Percentiles rank a stretch among this genome's conserved stretches.
Conservation (phyloP, 495 filamentous ascomycete genomes). For the Ramalina intermedia region DNA sequence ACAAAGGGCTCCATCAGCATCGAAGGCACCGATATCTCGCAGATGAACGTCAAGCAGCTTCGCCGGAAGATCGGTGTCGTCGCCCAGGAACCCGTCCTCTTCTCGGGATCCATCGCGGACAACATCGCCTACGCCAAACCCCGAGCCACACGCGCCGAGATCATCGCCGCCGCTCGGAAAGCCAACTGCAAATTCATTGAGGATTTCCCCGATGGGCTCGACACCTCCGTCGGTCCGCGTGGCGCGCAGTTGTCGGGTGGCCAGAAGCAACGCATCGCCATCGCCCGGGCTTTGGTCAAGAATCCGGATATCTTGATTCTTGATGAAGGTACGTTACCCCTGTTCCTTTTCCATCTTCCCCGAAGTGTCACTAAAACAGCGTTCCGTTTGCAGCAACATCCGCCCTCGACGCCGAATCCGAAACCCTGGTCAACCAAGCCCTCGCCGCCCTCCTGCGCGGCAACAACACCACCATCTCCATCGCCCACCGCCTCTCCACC, state of each 20-base stretch:
- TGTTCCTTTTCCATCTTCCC: neutral
- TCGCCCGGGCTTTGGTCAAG: constrained; percentile 87
- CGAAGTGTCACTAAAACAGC: neutral
- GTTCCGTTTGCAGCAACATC: constrained; percentile 44
- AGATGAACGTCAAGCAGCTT: constrained; percentile 90
- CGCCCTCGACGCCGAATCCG: constrained; percentile 91
- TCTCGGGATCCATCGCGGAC: constrained; percentile 89
- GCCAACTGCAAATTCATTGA: constrained; percentile 94
- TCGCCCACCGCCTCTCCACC: constrained; percentile 86
- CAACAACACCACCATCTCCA: constrained; percentile 89
- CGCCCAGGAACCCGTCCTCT: constrained; percentile 86
- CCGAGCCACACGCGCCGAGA: constrained; percentile 59
- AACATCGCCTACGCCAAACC: constrained; percentile 94
- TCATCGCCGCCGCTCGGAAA: constrained; percentile 72
- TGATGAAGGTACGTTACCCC: constrained; percentile 44
- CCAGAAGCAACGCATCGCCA: constrained; percentile 96
- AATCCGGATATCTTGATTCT: constrained; percentile 92
- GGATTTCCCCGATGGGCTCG: constrained; percentile 91
- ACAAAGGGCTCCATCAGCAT: constrained; percentile 66
- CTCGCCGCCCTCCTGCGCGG: constrained; percentile 65
- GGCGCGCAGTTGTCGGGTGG: constrained; percentile 91
- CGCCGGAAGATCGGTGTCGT: constrained; percentile 89
- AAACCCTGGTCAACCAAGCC: constrained; percentile 87
- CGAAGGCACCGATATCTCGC: constrained; percentile 66
- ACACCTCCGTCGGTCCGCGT: constrained; percentile 83